Percentiles rank a stretch among this genome's conserved stretches.
Conservation (phyloP, 2,329 filamentous ascomycete genomes). For the Monosporascus sp. region DNA sequence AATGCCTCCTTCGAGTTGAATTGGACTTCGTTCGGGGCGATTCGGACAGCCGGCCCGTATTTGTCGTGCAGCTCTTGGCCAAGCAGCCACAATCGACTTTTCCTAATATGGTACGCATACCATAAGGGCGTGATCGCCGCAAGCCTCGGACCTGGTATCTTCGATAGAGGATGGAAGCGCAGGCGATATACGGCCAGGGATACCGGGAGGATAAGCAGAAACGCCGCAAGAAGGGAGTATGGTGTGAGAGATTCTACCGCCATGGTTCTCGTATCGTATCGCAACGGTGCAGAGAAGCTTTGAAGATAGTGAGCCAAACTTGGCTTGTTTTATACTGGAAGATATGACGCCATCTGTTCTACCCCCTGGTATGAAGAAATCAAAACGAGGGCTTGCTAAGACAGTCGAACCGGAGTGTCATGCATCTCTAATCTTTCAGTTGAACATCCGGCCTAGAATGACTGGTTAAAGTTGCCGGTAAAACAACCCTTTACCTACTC, state of each 20-base stretch:
- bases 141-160: conserved; percentile 8
- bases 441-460: no score
- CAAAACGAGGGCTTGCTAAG: no score
- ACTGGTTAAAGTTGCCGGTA: no score
- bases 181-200: conserved; percentile 14
- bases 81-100: conserved; percentile 37
- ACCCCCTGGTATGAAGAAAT: no score
- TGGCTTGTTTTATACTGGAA: no score
- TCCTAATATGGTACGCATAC: conserved; percentile 26
- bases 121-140: conserved; percentile 15
- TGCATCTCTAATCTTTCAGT: no score
- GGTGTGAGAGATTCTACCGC: background rate
- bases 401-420: no score
- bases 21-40: conserved; percentile 51
- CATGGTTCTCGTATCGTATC: background rate
- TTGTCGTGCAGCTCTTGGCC: conserved; percentile 37
- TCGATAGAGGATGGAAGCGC: conserved; percentile 2
- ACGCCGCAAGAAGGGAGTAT: conserved; percentile 3
- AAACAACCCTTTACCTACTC: no score
- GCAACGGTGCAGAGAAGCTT: background rate
- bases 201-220: conserved; percentile 2
- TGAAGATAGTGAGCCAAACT: background rate
- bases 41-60: conserved; percentile 47
- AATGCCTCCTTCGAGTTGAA: conserved; percentile 44
- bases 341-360: no score